Percentiles rank a stretch among this genome's conserved stretches.
These are phyloP conservation scores for Logfia minima DNA, from an alignment of 129 eudicot species.

Conservation along the genomic window DNA sequence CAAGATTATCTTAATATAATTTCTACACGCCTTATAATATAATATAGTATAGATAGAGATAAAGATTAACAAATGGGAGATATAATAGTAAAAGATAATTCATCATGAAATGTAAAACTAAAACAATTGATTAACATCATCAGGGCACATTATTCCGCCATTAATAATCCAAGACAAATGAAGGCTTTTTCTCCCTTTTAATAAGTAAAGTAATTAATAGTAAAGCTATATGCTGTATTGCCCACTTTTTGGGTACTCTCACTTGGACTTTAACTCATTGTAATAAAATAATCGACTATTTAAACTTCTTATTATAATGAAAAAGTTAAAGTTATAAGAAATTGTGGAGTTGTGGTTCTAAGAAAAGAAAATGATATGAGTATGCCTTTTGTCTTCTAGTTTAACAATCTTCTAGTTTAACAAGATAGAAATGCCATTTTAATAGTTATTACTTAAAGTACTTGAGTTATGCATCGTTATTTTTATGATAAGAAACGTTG, in stretches of 20 bases:
- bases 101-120: slow-evolving; percentile 21
- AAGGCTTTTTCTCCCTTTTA: slow-evolving; percentile 8
- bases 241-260: background rate
- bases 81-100: background rate
- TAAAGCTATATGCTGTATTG: slow-evolving; percentile 6
- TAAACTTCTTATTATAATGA: background rate
- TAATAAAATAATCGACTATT: background rate
- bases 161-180: slow-evolving; percentile 11
- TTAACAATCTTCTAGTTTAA: too few relatives aligned
- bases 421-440: too few relatives aligned
- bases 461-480: too few relatives aligned
- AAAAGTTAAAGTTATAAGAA: too few relatives aligned
- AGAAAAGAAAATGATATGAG: too few relatives aligned
- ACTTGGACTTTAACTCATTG: background rate
- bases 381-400: too few relatives aligned
- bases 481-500: too few relatives aligned
- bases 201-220: background rate
- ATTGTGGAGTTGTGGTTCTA: too few relatives aligned
- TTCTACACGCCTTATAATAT: too few relatives aligned
- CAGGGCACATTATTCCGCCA: slow-evolving; percentile 21
- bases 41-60: too few relatives aligned
- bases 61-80: background rate
- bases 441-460: too few relatives aligned
- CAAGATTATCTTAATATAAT: too few relatives aligned
- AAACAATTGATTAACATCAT: slow-evolving; percentile 27